Evolutionary conservation across 2,329 filamentous ascomycete genomes (phyloP), one percentile per base, ranked within the genome.

Genomic region (Aspergillus terreus): DNA sequence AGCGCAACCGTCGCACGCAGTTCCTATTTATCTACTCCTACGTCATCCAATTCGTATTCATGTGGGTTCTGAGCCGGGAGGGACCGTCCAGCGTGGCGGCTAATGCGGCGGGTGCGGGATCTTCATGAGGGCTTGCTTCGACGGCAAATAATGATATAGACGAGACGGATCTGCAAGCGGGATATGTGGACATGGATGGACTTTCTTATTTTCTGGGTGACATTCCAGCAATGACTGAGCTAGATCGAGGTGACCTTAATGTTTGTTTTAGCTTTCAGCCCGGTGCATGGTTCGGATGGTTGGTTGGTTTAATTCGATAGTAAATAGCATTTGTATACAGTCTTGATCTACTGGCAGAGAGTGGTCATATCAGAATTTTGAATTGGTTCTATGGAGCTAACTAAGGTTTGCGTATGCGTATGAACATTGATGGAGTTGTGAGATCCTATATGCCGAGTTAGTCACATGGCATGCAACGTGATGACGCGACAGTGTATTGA

Each of bases 1-100:
- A 96, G 75, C 85, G 88, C 66, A 94, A 88, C 72, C 85, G 90
- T 68, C 81, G 92, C 57, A 96, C 91, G 1, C 90, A 96, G 72
- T 96, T 96, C 66, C 79, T 96, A 59, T 95, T 95, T 71, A 80
- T 92, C 61, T 96, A 99, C 74, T 92, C 92, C 42, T 99, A 97
- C 72, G 78, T 95, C 50, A 86, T 97, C 51, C 94, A 99, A 76
- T 82, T 97, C 60, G 77, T 92, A 50, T 95, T 97, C 72, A 99
- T 97, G 92, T 94, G 92, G 86, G 79, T 85, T 65, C 71, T 89
- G 56, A 87, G 75, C 57, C 74, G 80, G 21, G 74, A 81, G 61
- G 75, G 76, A n/a, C 71, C 73, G 2, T 63, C 70, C 25, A 57
- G 66, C n/a, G 33, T 54, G 56, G 57, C 47, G 35, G 54, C 47